A percentile compares a stretch with the other conserved stretches of the same genome.
Evolutionary conservation across 805 yeast genomes (phyloP).

Genomic region (Wickerhamomyces bovis): DNA sequence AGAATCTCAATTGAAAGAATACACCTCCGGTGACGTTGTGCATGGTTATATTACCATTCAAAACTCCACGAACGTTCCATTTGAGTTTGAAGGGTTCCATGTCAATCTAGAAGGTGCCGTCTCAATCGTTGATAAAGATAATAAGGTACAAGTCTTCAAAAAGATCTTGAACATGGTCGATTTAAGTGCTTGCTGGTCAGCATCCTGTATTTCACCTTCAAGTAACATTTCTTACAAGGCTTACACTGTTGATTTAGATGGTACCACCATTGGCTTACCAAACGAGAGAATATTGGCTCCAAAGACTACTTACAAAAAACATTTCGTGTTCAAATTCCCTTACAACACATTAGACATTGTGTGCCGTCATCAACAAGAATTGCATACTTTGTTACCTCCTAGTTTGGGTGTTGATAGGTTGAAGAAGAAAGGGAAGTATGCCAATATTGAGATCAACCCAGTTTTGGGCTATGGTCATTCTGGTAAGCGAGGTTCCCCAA

Average conservation of each 20-base stretch:
- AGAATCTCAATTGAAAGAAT: constrained; percentile 43
- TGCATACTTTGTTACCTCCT: constrained; percentile 36
- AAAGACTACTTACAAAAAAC: constrained; percentile 46
- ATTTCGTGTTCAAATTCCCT: constrained; percentile 54
- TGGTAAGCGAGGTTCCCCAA: constrained; percentile 46
- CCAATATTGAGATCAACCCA: constrained; percentile 26
- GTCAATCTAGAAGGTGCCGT: constrained; percentile 42
- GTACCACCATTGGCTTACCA: constrained; percentile 43
- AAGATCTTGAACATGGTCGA: constrained; percentile 57
- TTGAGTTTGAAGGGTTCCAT: constrained; percentile 58
- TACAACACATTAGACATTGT: constrained; percentile 44
- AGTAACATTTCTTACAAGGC: constrained; percentile 42
- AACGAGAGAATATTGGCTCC: constrained; percentile 44
- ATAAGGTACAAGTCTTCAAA: constrained; percentile 33
- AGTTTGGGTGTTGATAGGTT: constrained; percentile 33
- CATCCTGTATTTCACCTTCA: constrained; percentile 45
- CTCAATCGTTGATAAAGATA: constrained; percentile 26
- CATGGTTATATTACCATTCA: constrained; percentile 51
- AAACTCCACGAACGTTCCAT: constrained; percentile 38
- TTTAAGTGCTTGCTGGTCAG: constrained; percentile 48
- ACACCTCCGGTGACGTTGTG: constrained; percentile 60
- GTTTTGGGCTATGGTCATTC: constrained; percentile 44
- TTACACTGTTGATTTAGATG: constrained; percentile 42
- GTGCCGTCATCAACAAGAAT: constrained; percentile 40
- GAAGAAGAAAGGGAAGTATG: constrained; percentile 26